These are phyloP conservation scores for Lathyrus tuberosus DNA, from an alignment of 306 rosid species.

Conservation along the genomic window DNA sequence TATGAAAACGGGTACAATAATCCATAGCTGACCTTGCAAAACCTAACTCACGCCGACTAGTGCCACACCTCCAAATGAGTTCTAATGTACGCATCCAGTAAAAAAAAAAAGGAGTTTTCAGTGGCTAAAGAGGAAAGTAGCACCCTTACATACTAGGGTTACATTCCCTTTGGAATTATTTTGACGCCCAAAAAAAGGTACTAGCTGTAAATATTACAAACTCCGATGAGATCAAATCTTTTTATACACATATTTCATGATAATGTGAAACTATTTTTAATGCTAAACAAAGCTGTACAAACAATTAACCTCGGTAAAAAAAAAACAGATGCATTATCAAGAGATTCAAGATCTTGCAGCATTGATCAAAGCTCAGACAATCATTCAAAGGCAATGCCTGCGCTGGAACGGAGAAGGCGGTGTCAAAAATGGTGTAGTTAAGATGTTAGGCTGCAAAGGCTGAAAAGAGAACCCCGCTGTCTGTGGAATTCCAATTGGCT, in stretches of 20 bases:
- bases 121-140: not conserved
- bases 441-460: conserved; percentile 77
- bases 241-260: conserved; percentile 38
- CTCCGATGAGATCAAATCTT: conserved; percentile 21
- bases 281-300: conserved; percentile 41
- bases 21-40: too few relatives aligned
- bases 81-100: not conserved
- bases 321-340: conserved; percentile 31
- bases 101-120: not conserved
- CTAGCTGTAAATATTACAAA: too few relatives aligned
- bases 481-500: conserved; percentile 60
- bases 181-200: not conserved
- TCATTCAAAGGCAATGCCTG: conserved; percentile 62
- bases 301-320: conserved; percentile 35
- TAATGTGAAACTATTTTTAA: conserved; percentile 41
- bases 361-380: conserved; percentile 29
- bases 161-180: not conserved
- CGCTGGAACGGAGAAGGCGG: conserved; percentile 66
- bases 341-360: conserved; percentile 34
- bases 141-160: not conserved
- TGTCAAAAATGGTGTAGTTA: conserved; percentile 64
- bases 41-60: too few relatives aligned
- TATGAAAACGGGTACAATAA: too few relatives aligned
- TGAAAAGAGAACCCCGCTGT: conserved; percentile 71
- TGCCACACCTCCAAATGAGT: not conserved